Evolutionary conservation across 2,329 filamentous ascomycete genomes (phyloP), one percentile per base, ranked within the genome.

Genomic region (Diaporthe australafricana): DNA sequence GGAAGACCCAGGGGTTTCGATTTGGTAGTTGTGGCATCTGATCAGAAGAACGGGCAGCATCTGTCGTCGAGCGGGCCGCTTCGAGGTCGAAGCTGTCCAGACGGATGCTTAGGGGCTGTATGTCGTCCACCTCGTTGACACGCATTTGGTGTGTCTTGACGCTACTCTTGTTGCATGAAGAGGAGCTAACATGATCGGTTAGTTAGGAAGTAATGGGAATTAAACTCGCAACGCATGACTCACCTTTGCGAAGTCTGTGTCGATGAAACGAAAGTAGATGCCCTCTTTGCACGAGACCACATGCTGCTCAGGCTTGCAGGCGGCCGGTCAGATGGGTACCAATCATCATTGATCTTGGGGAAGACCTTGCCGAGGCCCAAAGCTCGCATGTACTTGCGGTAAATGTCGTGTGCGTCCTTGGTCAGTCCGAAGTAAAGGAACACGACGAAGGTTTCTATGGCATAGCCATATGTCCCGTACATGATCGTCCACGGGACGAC

Each of bases 361-460:
- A 86, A 88, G 22, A 86, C 20, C 32, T 73, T 79, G 38, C 83
- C 85, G 1, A 88, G 75, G 0, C 87, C 85, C 32, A 86, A 3
- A 9, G 72, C 74, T 7, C 87, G 76, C 7, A 85, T 75, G 7
- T 77, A 75, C 1, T 74, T 67, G 25, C 87, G 82, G 77, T 90
- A 90, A 67, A 80, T 81, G 70, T 87, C 87, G 72, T 85, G 80
- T 14, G 87, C 86, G 38, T 90, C 88, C 32, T 82, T 83, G n/a
- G 86, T 88, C 71, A 84, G 84, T 56, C 89, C 88, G 70, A 90
- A 90, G 78, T 88, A 89, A 38, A 84, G 52, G 52, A 89, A 86
- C 60, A 90, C 82, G 57, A 85, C 82, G 1, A 87, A 76, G 5
- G 83, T 80, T 2, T 86, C 84, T 2, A 87, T 63, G 68, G 88